phyloP scores from a whole-genome alignment of 2,329 filamentous ascomycete genomes.

The Penicillium frequentans region DNA sequence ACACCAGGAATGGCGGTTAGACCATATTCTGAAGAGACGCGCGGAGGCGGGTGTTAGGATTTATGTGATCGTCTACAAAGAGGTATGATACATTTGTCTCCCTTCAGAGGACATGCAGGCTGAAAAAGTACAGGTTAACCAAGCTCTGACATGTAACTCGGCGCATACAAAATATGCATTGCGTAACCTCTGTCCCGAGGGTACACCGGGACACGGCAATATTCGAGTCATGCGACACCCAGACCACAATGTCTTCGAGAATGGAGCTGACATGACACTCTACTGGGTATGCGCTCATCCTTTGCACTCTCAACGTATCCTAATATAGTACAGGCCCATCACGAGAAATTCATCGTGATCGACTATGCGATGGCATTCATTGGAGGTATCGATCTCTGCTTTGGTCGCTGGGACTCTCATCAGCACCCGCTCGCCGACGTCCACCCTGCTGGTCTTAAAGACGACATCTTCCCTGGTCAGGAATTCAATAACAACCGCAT shows the following conservation, averaged over 20 bases:
- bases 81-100: conserved; percentile 46
- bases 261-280: conserved; percentile 92
- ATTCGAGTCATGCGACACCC: conserved; percentile 88
- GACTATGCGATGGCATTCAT: conserved; percentile 91
- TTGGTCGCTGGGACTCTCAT: conserved; percentile 87
- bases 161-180: conserved; percentile 88
- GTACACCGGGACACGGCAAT: conserved; percentile 79
- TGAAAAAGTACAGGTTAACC: conserved; percentile 52
- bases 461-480: conserved; percentile 91
- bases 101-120: neutral
- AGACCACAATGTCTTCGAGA: conserved; percentile 92
- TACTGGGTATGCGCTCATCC: conserved; percentile 64
- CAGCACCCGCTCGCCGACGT: conserved; percentile 85
- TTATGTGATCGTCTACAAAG: conserved; percentile 88
- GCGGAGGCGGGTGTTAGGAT: conserved; percentile 95
- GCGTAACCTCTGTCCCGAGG: conserved; percentile 75
- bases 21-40: conserved; percentile 80
- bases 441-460: conserved; percentile 76
- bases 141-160: conserved; percentile 86
- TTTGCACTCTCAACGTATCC: neutral
- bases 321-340: conserved; percentile 63
- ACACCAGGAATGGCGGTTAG: conserved; percentile 83
- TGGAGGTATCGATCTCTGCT: conserved; percentile 91
- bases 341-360: conserved; percentile 96
- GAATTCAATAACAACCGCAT: conserved; percentile 98